Percentiles rank a stretch among this genome's conserved stretches.
phyloP scores from a whole-genome alignment of 768 basidiomycete genomes.

The Antrodiella citrinella region DNA sequence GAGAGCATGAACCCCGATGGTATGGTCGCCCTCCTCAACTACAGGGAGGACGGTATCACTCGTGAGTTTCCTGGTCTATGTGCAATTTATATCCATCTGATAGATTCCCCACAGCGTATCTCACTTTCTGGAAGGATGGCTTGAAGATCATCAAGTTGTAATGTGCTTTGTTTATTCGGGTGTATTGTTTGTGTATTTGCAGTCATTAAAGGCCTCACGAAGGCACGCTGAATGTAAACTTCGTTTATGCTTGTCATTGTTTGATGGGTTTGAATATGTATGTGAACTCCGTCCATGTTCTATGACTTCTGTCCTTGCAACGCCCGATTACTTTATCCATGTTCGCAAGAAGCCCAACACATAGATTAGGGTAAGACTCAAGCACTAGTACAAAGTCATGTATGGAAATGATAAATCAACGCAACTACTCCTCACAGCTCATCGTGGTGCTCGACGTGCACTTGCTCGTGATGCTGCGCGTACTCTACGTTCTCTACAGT shows the following conservation, averaged over 20 bases:
- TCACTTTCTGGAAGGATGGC: constrained; percentile 96
- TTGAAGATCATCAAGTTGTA: constrained; percentile 73
- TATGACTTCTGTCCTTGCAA: too few species aligned
- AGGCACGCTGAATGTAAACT: too few species aligned
- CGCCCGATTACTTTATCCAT: too few species aligned
- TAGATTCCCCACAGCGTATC: constrained; percentile 48
- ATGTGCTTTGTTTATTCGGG: constrained; percentile 13
- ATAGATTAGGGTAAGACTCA: not conserved
- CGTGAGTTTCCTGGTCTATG: too few species aligned
- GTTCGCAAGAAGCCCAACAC: not conserved
- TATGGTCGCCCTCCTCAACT: constrained; percentile 92
- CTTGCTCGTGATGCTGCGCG: constrained; percentile 14
- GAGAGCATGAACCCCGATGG: constrained; percentile 81
- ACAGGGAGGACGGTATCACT: constrained; percentile 78
- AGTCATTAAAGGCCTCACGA: not conserved
- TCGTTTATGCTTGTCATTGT: too few species aligned
- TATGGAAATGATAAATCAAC: too few species aligned
- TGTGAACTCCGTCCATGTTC: too few species aligned
- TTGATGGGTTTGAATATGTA: too few species aligned
- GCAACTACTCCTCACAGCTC: constrained; percentile 14
- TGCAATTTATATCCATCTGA: constrained; percentile 9
- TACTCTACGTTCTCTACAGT: constrained; percentile 18
- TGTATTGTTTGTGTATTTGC: constrained; percentile 1
- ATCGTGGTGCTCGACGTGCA: constrained; percentile 17
- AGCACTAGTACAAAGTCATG: not conserved